Conservation (phyloP, 352 stramenopile species). For the Elongisporangium anandrum region DNA sequence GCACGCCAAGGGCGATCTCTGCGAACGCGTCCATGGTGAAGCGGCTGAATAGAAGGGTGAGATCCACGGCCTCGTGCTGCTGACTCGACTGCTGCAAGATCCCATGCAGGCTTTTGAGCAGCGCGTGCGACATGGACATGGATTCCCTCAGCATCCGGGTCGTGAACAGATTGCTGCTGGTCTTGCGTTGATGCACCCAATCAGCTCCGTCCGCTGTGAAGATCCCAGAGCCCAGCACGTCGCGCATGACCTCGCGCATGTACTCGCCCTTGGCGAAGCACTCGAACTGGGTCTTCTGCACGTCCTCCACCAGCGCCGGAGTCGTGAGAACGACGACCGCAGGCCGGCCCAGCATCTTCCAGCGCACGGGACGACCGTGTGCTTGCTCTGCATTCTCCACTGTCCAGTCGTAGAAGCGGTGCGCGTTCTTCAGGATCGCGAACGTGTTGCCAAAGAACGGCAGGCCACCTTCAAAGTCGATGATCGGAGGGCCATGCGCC, state of each 20-base stretch:
- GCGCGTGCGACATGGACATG: constrained; percentile 35
- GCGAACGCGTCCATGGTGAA: constrained; percentile 44
- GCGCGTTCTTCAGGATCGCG: constrained; percentile 37
- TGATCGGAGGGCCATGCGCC: neutral
- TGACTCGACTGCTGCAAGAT: constrained; percentile 8
- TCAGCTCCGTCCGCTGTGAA: constrained; percentile 58
- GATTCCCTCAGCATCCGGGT: constrained; percentile 43
- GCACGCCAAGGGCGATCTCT: constrained; percentile 34
- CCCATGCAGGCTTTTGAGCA: constrained; percentile 29
- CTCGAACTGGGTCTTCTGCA: constrained; percentile 69
- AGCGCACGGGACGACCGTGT: constrained; percentile 36
- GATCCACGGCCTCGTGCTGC: constrained; percentile 15
- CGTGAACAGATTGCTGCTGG: constrained; percentile 86
- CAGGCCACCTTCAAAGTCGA: constrained; percentile 4
- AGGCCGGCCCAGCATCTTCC: constrained; percentile 28
- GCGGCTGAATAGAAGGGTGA: constrained; percentile 18
- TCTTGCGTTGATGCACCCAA: constrained; percentile 81
- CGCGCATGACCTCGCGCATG: constrained; percentile 25
- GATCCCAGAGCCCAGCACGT: constrained; percentile 78
- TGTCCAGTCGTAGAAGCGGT: constrained; percentile 58
- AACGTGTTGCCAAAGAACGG: constrained; percentile 44
- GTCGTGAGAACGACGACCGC: constrained; percentile 37
- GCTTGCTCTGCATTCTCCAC: constrained; percentile 34
- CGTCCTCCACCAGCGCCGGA: constrained; percentile 44
- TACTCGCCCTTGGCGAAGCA: constrained; percentile 67